Percentiles rank a stretch among this genome's conserved stretches.
phyloP scores from a whole-genome alignment of 202 grass and related monocot genomes.

The Setaria italica region DNA sequence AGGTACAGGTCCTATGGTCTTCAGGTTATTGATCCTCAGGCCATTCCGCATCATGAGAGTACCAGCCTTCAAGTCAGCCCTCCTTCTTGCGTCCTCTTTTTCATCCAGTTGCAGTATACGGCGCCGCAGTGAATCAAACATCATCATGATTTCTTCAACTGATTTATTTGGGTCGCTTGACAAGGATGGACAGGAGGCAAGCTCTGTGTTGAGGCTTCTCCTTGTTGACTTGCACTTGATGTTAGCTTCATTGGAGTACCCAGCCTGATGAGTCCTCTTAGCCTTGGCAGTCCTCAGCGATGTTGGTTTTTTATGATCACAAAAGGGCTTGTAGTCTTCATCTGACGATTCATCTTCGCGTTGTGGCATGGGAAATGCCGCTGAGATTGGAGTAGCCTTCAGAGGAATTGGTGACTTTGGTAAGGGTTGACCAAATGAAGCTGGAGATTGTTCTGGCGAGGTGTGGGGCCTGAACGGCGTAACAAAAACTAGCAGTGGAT shows the following conservation, averaged over 20 bases:
- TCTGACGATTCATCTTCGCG: constrained; percentile 15
- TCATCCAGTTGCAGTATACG: constrained; percentile 65
- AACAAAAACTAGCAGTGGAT: constrained; percentile 40
- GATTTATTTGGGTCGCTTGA: constrained; percentile 45
- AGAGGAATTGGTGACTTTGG: constrained; percentile 30
- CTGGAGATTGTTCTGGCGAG: constrained; percentile 13
- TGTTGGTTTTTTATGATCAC: constrained; percentile 22
- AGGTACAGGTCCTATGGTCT: constrained; percentile 57
- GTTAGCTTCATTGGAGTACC: constrained; percentile 28
- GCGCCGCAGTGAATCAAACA: constrained; percentile 71
- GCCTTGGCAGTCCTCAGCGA: constrained; percentile 21
- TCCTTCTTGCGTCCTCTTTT: constrained; percentile 33
- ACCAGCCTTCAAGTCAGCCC: constrained; percentile 64
- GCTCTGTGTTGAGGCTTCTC: constrained; percentile 53
- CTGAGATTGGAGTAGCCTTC: constrained; percentile 48
- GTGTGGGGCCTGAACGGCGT: constrained; percentile 38
- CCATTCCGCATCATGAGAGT: constrained; percentile 65
- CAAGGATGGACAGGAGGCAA: constrained; percentile 39
- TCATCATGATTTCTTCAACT: constrained; percentile 51
- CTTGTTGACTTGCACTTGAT: constrained; percentile 47
- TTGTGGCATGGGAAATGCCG: neutral
- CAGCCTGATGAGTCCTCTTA: constrained; percentile 19
- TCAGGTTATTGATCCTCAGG: constrained; percentile 51
- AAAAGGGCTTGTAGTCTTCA: constrained; percentile 35
- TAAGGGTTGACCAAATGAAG: constrained; percentile 17